Base-by-base conservation (phyloP, 805 yeast species). In the Wickerhamiella brachini region DNA sequence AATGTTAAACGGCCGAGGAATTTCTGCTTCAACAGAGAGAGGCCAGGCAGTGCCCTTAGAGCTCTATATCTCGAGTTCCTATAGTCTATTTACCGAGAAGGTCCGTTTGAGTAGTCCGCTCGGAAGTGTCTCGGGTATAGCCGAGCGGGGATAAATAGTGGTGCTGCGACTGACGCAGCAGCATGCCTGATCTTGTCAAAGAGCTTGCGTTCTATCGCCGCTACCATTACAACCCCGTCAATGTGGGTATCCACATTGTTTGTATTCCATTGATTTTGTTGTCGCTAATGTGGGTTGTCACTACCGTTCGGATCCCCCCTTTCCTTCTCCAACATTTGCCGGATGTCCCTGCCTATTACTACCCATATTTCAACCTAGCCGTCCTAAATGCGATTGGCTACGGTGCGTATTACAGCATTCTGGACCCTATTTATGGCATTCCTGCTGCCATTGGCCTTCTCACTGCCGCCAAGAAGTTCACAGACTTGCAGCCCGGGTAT, bases 231-330 rank as follows among this genome's bases (percentile, higher is more conserved):
- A 64, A 79, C 57, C 68, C 67, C 1, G 66, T 64, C 38, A 90
- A 90, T 67, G 89, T 89, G 6, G 56, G 70, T 9, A 84, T 90
- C 55, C 98, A 90, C 62, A 64, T 83, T 45, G 64, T 77, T 3
- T 87, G 87, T 62, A 88, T 90, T 31, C 97, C 97, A 1, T 65
- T 78, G 20, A 88, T 90, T 48, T 69, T 85, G 29, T 66, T 75
- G 49, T 71, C 86, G 3, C 65, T 80, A 1, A 62, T 79, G 44
- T 69, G 76, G 12, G 58, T 78, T 29, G 54, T 64, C 8, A 56
- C 70, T 9, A 62, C 65, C 17, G 44, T 67, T 6, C 57, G 65
- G 3, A 50, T 58, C 2, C 59, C 63, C 7, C 38, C 39, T 17
- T 24, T 52, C n/a, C 13, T 49, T 6, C 44, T 48, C 17, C 51